Conservation (phyloP, 1,139 yeast species). For the Candida albicans region DNA sequence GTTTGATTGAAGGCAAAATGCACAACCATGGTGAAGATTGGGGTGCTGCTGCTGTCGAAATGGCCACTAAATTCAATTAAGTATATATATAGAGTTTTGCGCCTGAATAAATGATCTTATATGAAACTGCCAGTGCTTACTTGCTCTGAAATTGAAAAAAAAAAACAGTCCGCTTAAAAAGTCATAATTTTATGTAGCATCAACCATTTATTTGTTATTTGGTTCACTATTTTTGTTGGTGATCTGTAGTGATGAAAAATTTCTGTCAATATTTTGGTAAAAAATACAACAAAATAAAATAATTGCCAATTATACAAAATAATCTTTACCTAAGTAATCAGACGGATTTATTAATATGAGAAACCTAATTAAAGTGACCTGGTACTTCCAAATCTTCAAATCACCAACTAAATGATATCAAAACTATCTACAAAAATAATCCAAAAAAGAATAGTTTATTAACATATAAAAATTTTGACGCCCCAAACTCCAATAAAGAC, state of each 20-base stretch:
- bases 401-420: too few relatives aligned
- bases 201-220: too few relatives aligned
- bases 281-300: neutral
- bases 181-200: too few relatives aligned
- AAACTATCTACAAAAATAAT: too few relatives aligned
- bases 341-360: too few relatives aligned
- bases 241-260: neutral
- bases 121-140: neutral
- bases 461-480: neutral
- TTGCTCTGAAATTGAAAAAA: neutral
- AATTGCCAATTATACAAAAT: too few relatives aligned
- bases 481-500: constrained; percentile 20
- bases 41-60: constrained; percentile 99
- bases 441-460: too few relatives aligned
- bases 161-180: too few relatives aligned
- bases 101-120: neutral
- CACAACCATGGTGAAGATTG: constrained; percentile 98
- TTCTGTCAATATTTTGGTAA: neutral
- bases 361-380: too few relatives aligned
- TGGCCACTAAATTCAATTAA: constrained; percentile 58
- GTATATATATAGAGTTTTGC: neutral
- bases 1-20: constrained; percentile 68
- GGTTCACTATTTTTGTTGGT: neutral
- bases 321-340: too few relatives aligned
- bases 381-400: too few relatives aligned